phyloP scores from a whole-genome alignment of 495 filamentous ascomycete genomes.

The Annulohypoxylon nitens region DNA sequence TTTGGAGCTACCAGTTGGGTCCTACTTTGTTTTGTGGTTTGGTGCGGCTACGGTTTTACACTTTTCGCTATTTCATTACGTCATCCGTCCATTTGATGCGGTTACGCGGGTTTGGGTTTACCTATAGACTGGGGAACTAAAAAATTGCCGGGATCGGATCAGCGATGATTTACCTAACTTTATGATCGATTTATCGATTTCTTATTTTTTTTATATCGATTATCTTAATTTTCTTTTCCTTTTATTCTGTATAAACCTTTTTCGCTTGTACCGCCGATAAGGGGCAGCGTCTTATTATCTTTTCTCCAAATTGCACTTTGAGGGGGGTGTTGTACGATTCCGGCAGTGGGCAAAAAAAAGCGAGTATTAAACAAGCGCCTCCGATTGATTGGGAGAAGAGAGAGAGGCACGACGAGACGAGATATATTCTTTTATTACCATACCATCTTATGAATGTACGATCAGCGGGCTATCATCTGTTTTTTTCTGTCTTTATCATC shows the following conservation, averaged over 20 bases:
- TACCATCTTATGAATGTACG: constrained; percentile 38
- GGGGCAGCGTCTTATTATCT: constrained; percentile 18
- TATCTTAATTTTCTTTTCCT: constrained; percentile 38
- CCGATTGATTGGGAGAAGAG: constrained; percentile 23
- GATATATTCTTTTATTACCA: constrained; percentile 21
- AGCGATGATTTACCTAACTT: constrained; percentile 29
- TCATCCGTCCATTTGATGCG: constrained; percentile 22
- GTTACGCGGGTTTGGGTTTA: constrained; percentile 29
- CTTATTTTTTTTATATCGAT: constrained; percentile 20
- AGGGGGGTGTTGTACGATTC: constrained; percentile 39
- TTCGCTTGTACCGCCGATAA: constrained; percentile 12
- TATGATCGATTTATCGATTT: constrained; percentile 4
- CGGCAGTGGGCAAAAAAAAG: constrained; percentile 19
- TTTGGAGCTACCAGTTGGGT: no score
- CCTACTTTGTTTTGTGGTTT: constrained; percentile 17
- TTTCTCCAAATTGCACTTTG: constrained; percentile 2
- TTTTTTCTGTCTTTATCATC: constrained; percentile 13
- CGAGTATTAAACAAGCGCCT: not conserved
- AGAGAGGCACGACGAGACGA: constrained; percentile 38
- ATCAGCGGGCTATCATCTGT: constrained; percentile 32
- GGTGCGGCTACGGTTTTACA: not conserved
- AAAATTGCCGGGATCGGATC: constrained; percentile 44
- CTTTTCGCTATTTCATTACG: constrained; percentile 16
- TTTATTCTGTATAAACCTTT: constrained; percentile 38
- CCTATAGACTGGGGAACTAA: constrained; percentile 40